A percentile compares a stretch with the other conserved stretches of the same genome.
phyloP scores from a whole-genome alignment of 2,329 filamentous ascomycete species.

The Rutstroemia sydowiana region DNA sequence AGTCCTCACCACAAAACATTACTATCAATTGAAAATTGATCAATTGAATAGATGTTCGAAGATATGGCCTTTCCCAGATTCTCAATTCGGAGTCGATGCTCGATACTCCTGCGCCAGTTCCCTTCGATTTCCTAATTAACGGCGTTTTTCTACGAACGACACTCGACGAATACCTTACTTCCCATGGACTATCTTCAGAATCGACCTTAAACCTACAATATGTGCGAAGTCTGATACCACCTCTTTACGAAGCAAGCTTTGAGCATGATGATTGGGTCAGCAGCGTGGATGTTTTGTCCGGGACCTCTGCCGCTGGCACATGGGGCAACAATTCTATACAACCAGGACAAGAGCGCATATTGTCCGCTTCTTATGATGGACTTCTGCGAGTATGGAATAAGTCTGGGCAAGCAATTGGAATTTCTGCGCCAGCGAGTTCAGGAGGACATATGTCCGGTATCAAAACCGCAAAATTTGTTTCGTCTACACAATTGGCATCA shows the following conservation, averaged over 20 bases:
- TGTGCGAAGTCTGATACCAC: conserved; percentile 83
- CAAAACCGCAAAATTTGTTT: conserved; percentile 79
- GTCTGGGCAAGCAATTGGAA: conserved; percentile 76
- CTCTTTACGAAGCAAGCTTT: conserved; percentile 82
- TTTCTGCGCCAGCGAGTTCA: conserved; percentile 56
- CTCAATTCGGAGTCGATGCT: conserved; percentile 68
- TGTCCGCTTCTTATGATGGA: conserved; percentile 94
- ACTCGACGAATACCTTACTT: conserved; percentile 81
- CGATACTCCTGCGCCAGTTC: conserved; percentile 56
- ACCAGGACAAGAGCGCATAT: conserved; percentile 59
- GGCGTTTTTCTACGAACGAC: conserved; percentile 85
- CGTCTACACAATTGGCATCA: conserved; percentile 70
- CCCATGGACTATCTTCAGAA: conserved; percentile 83
- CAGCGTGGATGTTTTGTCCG: conserved; percentile 72
- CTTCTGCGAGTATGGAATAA: conserved; percentile 83
- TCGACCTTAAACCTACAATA: conserved; percentile 85
- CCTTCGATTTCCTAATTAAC: conserved; percentile 93
- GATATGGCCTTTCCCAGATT: conserved; percentile 63
- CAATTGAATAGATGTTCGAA: conserved; percentile 50
- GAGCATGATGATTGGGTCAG: conserved; percentile 98
- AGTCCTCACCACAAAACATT: conserved; percentile 13
- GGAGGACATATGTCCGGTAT: conserved; percentile 71
- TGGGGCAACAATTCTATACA: conserved; percentile 46
- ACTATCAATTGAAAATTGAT: not conserved
- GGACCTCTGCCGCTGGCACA: conserved; percentile 50